phyloP scores from a whole-genome alignment of 345 rosid species.

The Psidium guajava region DNA sequence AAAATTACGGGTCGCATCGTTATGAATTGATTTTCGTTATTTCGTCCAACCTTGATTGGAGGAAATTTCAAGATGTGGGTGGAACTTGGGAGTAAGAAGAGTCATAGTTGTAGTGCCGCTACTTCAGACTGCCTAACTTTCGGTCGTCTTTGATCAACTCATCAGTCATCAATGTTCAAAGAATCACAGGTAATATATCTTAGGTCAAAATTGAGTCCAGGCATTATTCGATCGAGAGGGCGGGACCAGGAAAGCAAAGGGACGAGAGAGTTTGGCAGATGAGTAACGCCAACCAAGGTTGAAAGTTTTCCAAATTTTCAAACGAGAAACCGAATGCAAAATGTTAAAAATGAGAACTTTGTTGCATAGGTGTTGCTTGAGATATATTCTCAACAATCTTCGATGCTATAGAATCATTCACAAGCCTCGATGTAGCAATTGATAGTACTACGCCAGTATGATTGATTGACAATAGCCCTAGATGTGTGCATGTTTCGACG shows the following conservation, averaged over 20 bases:
- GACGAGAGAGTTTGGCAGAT: background rate
- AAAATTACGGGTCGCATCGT: background rate
- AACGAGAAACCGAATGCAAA: background rate
- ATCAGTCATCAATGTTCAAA: background rate
- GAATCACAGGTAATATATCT: background rate
- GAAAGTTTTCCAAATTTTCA: background rate
- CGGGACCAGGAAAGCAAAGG: background rate
- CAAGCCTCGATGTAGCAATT: background rate
- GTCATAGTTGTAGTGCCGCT: background rate
- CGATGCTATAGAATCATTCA: background rate
- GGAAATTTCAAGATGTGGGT: background rate
- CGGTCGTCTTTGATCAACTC: background rate
- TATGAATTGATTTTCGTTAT: background rate
- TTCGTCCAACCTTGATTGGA: background rate
- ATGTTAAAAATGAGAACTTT: background rate
- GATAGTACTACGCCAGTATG: accelerated
- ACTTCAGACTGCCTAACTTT: background rate
- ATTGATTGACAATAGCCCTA: background rate
- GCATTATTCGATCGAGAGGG: background rate
- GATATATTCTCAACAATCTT: background rate
- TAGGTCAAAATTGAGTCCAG: background rate
- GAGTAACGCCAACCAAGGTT: background rate
- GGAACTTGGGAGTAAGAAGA: background rate
- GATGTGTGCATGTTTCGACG: background rate
- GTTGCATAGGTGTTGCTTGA: background rate